phyloP scores from a whole-genome alignment of 306 rosid species.

The Rosa rugosa region DNA sequence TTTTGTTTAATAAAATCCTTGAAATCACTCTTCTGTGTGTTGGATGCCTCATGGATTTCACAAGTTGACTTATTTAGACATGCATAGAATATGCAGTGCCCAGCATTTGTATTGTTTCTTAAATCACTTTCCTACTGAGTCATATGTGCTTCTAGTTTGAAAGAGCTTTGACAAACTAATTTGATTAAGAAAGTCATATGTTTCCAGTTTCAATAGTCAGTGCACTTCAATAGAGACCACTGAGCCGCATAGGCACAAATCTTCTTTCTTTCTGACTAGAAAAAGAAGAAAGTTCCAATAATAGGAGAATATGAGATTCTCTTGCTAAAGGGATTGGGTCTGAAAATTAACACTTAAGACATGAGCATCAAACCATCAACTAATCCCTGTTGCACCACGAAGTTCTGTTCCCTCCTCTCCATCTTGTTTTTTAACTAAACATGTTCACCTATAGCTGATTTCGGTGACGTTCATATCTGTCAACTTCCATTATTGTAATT shows the following conservation, averaged over 20 bases:
- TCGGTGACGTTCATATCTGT: conserved; percentile 26
- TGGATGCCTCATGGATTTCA: neutral
- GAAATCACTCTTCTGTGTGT: neutral
- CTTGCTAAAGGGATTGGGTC: neutral
- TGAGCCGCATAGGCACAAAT: neutral
- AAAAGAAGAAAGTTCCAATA: neutral
- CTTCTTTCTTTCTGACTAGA: neutral
- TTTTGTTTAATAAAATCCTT: neutral
- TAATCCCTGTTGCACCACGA: neutral
- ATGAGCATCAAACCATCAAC: neutral
- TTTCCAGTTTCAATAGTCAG: neutral
- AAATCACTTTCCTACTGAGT: neutral
- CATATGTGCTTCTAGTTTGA: neutral
- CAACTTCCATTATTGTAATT: conserved; percentile 25
- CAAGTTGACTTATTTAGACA: conserved; percentile 3
- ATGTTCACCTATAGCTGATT: neutral
- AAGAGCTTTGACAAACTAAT: neutral
- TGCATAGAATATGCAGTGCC: neutral
- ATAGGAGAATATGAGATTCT: neutral
- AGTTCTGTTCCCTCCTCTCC: neutral
- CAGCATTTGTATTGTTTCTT: neutral
- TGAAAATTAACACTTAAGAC: neutral
- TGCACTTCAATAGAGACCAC: neutral
- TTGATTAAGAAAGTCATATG: neutral
- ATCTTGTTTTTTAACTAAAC: neutral